These are phyloP conservation scores for Fragosphaeria purpurea DNA, from an alignment of 2,329 filamentous ascomycete species.

Conservation along the genomic window DNA sequence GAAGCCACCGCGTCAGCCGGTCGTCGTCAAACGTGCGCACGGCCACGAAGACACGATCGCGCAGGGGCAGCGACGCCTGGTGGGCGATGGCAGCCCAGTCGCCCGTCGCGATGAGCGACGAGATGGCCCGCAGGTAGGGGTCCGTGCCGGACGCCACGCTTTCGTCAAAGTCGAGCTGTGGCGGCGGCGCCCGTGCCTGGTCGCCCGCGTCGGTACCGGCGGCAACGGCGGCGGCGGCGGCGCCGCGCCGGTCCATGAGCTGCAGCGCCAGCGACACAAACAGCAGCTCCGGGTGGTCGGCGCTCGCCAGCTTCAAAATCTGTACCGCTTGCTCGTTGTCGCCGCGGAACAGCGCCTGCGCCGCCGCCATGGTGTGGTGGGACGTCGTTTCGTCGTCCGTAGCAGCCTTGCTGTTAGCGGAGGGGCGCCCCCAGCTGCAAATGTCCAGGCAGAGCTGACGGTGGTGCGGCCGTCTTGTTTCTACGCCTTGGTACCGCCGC, in stretches of 20 bases:
- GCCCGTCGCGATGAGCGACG: constrained; percentile 65
- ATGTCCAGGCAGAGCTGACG: constrained; percentile 66
- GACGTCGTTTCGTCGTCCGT: constrained; percentile 28
- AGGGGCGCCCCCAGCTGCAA: constrained; percentile 58
- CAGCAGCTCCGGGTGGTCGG: constrained; percentile 51
- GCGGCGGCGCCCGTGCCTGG: constrained; percentile 7
- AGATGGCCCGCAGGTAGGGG: constrained; percentile 70
- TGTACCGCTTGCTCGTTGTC: constrained; percentile 58
- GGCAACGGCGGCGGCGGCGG: constrained; percentile 8
- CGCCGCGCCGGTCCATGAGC: constrained; percentile 44
- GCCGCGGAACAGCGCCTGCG: constrained; percentile 64
- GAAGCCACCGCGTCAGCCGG: constrained; percentile 56
- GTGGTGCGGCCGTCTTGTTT: constrained; percentile 52
- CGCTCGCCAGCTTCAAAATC: constrained; percentile 58
- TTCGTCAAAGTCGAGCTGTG: constrained; percentile 46
- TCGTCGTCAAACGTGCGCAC: constrained; percentile 55
- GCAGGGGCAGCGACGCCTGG: constrained; percentile 62
- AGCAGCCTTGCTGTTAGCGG: neutral
- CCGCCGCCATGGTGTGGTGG: constrained; percentile 63
- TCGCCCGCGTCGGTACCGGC: neutral
- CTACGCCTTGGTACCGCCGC: constrained; percentile 24
- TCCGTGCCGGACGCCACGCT: constrained; percentile 56
- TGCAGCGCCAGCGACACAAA: constrained; percentile 60
- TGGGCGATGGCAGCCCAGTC: constrained; percentile 67
- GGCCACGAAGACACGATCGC: constrained; percentile 65